Evolutionary conservation across 2,329 filamentous ascomycete species (phyloP).

Genomic region (Thelonectria blattea): DNA sequence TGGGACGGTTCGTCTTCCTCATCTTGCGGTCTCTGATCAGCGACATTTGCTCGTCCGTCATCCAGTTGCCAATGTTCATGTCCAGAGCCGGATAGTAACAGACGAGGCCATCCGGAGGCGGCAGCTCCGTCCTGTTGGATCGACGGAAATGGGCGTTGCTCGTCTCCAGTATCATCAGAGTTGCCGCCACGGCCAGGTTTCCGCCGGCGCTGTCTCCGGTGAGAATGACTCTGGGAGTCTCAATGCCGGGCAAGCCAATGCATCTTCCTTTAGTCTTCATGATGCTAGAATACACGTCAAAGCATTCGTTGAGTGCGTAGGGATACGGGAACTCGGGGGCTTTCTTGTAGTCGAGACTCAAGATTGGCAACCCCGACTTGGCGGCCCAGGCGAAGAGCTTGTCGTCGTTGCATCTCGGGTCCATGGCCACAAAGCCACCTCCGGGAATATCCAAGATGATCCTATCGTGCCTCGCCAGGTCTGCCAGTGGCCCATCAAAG

Average conservation of each 20-base stretch:
- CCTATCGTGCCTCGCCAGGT: constrained; percentile 76
- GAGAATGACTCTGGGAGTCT: constrained; percentile 50
- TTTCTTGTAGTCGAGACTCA: constrained; percentile 84
- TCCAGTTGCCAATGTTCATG: constrained; percentile 99
- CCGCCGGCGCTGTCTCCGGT: constrained; percentile 58
- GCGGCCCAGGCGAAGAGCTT: constrained; percentile 92
- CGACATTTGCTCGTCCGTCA: constrained; percentile 97
- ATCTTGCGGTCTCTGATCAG: constrained; percentile 84
- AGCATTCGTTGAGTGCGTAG: constrained; percentile 56
- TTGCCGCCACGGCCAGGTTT: constrained; percentile 68
- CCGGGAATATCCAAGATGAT: constrained; percentile 90
- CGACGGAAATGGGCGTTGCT: constrained; percentile 52
- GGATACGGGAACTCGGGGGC: constrained; percentile 59
- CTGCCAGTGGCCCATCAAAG: constrained; percentile 84
- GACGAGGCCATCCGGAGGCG: constrained; percentile 79
- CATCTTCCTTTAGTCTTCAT: constrained; percentile 49
- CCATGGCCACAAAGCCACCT: constrained; percentile 96
- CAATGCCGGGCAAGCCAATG: constrained; percentile 50
- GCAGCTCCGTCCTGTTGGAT: constrained; percentile 59
- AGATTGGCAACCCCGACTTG: constrained; percentile 83
- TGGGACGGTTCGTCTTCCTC: constrained; percentile 77
- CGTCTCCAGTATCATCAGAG: constrained; percentile 87
- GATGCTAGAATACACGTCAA: constrained; percentile 52
- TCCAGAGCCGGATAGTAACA: constrained; percentile 90
- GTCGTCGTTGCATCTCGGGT: constrained; percentile 91